Evolutionary conservation across 805 yeast genomes (phyloP).

Genomic region (Yamadazyma sp.): DNA sequence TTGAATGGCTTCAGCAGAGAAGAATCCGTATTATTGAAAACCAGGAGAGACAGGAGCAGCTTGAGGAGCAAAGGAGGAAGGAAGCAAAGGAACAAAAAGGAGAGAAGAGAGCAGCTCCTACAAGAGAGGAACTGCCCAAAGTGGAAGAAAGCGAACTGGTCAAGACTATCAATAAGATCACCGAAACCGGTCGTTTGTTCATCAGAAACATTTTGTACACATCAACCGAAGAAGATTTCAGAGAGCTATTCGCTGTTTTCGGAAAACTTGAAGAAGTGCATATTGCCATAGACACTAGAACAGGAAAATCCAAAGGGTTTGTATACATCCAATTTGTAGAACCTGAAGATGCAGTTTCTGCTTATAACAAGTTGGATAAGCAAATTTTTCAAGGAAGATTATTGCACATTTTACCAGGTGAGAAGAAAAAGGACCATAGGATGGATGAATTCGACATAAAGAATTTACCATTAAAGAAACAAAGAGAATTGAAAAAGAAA

Average conservation of each 20-base stretch:
- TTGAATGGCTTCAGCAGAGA: slow-evolving; percentile 83
- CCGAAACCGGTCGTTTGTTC: slow-evolving; percentile 77
- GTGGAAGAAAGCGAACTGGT: slow-evolving; percentile 42
- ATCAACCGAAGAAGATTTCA: slow-evolving; percentile 77
- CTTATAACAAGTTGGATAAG: slow-evolving; percentile 75
- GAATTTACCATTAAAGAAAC: slow-evolving; percentile 90
- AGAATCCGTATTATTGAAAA: slow-evolving; percentile 62
- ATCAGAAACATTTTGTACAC: slow-evolving; percentile 81
- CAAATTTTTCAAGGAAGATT: slow-evolving; percentile 92
- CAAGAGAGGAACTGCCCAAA: slow-evolving; percentile 9
- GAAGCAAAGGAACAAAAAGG: slow-evolving; percentile 2
- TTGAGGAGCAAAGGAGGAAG: slow-evolving; percentile 3
- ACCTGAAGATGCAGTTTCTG: slow-evolving; percentile 71
- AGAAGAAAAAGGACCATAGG: slow-evolving; percentile 75
- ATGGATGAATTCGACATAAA: slow-evolving; percentile 89
- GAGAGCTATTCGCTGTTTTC: slow-evolving; percentile 57
- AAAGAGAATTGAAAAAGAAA: slow-evolving; percentile 78
- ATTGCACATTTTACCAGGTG: slow-evolving; percentile 84
- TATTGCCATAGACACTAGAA: slow-evolving; percentile 85
- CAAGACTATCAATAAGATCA: slow-evolving; percentile 49
- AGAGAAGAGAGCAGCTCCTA: too few relatives aligned
- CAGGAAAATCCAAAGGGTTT: slow-evolving; percentile 89
- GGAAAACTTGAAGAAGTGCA: slow-evolving; percentile 88
- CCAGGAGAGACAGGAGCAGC: slow-evolving; percentile 19
- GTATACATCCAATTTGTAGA: slow-evolving; percentile 77